Evolutionary conservation across 345 rosid species (phyloP), one percentile per base, ranked within the genome.

Genomic region (Dimocarpus longan): DNA sequence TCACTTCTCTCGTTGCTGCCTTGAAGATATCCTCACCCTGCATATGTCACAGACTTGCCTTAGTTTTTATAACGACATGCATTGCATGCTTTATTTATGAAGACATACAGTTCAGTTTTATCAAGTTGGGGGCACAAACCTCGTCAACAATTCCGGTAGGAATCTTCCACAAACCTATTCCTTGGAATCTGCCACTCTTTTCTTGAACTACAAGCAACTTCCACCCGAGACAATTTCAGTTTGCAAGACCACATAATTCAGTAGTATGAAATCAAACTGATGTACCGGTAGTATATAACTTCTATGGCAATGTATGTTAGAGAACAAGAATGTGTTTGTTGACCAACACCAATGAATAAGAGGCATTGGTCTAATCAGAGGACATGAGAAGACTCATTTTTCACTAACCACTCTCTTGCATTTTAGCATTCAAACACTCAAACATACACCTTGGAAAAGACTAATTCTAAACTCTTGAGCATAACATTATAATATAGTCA

Each of bases 141-240:
- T 90, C 90, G 12, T 92, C 94, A 54, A 88, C 98, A 80, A 81
- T 82, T 81, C 98, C 98, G 18, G 97, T 94, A 39, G 98, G 98
- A 76, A 94, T 91, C 84, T 94, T 94, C 98, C 98, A 94, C 24
- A 90, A 78, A 54, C 92, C 94, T 5, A 78, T 79, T 54, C 89
- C 91, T 32, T 75, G 81, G 32, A 92, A 81, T 2, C 0, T 63
- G 66, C 98, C 98, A 46, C 86, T 86, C 70, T 90, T 92, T 82
- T 94, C 98, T 86, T 91, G 93, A 37, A 94, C 98, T 54, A 86
- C 93, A 65, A 94, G 98, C 69, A 94, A 44, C 98, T 92, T 83
- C 39, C 70, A 68, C 52, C 40, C 78, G 80, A 56, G 40, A 72
- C 40, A 28, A 78, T 73, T 73, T n/a, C 52, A 44, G 11, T 39